phyloP scores from a whole-genome alignment of 2,329 filamentous ascomycete species.

The Didymella sp. region DNA sequence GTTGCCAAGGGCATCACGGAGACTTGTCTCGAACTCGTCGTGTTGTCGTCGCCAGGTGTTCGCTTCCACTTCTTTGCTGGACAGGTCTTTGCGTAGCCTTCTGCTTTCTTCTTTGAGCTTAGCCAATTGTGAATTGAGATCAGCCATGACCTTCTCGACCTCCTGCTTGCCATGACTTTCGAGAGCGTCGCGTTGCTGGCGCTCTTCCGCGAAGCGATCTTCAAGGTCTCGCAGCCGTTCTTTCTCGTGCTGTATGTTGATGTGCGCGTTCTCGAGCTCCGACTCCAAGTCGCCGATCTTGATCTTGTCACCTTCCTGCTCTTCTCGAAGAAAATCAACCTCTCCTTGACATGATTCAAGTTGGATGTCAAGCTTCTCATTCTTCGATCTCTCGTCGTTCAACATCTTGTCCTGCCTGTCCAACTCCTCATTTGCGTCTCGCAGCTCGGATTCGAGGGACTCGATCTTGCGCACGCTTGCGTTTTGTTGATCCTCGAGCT shows the following conservation, averaged over 20 bases:
- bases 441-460: conserved; percentile 80
- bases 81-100: conserved; percentile 80
- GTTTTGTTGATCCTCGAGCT: conserved; percentile 88
- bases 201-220: conserved; percentile 77
- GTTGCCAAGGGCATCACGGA: conserved; percentile 87
- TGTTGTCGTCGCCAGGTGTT: conserved; percentile 90
- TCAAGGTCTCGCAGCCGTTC: conserved; percentile 65
- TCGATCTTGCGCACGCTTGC: conserved; percentile 79
- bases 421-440: conserved; percentile 84
- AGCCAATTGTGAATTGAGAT: conserved; percentile 84
- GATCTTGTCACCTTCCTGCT: conserved; percentile 97
- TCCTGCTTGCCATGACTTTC: conserved; percentile 92
- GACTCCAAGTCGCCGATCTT: conserved; percentile 94
- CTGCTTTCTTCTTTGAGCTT: conserved; percentile 85
- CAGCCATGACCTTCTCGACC: conserved; percentile 89
- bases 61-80: conserved; percentile 84
- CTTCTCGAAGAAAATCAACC: conserved; percentile 92
- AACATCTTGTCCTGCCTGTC: conserved; percentile 85
- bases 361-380: conserved; percentile 85
- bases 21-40: conserved; percentile 85
- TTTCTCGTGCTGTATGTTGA: conserved; percentile 81
- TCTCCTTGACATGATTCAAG: conserved; percentile 92
- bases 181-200: conserved; percentile 84
- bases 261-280: conserved; percentile 77
- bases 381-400: conserved; percentile 84